Conservation (phyloP, 768 basidiomycete genomes). For the Mrakia blollopis region DNA sequence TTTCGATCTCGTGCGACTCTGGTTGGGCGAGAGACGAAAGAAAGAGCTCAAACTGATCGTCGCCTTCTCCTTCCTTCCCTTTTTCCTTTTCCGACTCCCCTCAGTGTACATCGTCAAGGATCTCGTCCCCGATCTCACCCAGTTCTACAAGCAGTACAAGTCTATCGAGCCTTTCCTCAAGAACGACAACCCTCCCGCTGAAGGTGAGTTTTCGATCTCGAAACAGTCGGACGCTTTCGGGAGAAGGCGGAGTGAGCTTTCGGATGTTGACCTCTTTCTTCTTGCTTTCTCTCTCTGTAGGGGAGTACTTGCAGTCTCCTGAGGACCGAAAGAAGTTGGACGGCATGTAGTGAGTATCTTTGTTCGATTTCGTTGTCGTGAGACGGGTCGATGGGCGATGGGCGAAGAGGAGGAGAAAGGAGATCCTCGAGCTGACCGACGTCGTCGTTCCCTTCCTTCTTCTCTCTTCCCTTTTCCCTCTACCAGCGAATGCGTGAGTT, state of each 20-base stretch:
- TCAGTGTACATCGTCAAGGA: slow-evolving; percentile 99
- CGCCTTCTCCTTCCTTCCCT: slow-evolving; percentile 15
- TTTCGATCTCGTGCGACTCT: not conserved
- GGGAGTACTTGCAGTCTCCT: slow-evolving; percentile 78
- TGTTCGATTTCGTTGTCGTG: not conserved
- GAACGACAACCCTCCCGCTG: slow-evolving; percentile 81
- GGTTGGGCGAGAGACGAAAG: not conserved
- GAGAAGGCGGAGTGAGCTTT: not conserved
- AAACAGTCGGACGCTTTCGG: not conserved
- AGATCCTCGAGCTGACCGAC: not conserved
- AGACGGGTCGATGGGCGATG: not conserved
- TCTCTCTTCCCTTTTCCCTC: not conserved
- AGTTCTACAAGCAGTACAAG: slow-evolving; percentile 99
- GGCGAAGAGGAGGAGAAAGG: not conserved
- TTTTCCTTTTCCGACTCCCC: not conserved
- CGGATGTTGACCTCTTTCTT: not conserved
- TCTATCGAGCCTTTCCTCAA: slow-evolving; percentile 95
- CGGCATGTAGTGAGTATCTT: slow-evolving; percentile 72
- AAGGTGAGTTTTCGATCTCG: slow-evolving; percentile 42
- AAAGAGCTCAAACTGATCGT: not conserved
- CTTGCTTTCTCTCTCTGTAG: not conserved
- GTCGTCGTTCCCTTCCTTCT: not conserved
- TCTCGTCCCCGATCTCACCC: slow-evolving; percentile 66
- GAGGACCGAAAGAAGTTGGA: slow-evolving; percentile 94
- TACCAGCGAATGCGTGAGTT: slow-evolving; percentile 30